Evolutionary conservation across 73 alveolate species (phyloP).

Genomic region (Tetrahymena thermophila): DNA sequence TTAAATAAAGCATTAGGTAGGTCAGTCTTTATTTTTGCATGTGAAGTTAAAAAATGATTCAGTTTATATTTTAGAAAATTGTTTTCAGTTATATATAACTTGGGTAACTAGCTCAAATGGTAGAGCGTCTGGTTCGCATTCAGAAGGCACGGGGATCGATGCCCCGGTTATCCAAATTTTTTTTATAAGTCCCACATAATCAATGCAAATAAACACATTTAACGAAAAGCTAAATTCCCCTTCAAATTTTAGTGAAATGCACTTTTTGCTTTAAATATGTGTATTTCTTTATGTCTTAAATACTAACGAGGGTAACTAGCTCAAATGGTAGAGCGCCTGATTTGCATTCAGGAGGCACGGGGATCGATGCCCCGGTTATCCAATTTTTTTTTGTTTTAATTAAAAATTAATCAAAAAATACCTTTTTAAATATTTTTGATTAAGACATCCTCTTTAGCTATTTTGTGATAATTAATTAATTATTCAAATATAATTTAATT

Average conservation of each 20-base stretch:
- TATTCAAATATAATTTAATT: too few relatives aligned
- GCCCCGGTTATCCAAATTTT: conserved; percentile 2
- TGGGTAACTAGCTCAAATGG: conserved; percentile 5
- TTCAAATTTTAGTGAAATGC: too few relatives aligned
- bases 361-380: conserved; percentile 5
- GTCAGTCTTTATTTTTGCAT: neutral
- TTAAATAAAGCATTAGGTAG: neutral
- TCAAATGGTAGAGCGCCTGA: conserved; percentile 6
- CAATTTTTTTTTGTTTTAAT: neutral
- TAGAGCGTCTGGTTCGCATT: conserved; percentile 5
- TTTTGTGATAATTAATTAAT: too few relatives aligned
- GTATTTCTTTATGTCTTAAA: neutral
- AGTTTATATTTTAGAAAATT: neutral
- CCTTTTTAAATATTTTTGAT: neutral
- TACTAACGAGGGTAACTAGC: conserved; percentile 2
- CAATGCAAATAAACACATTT: neutral
- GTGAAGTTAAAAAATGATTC: neutral
- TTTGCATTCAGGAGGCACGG: conserved; percentile 6
- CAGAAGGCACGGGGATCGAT: conserved; percentile 5
- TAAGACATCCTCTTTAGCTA: too few relatives aligned
- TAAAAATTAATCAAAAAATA: too few relatives aligned
- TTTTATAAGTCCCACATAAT: neutral
- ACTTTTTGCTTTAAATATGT: neutral
- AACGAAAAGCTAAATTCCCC: neutral
- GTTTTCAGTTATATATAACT: neutral